Conservation (phyloP, 352 stramenopile species). For the Phytophthora capsici region DNA sequence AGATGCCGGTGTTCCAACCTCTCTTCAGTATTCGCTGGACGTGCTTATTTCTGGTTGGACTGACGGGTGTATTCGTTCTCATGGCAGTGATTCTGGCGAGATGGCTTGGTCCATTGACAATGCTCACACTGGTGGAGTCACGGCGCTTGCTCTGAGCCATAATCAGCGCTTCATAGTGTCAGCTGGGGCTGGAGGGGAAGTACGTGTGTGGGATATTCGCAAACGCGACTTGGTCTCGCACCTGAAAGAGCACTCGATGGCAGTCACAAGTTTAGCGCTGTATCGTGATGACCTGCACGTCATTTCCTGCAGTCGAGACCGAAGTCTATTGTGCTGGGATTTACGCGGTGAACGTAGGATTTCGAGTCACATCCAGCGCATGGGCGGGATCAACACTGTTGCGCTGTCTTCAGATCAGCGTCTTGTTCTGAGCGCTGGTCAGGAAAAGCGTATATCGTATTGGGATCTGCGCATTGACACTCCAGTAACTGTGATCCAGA, state of each 20-base stretch:
- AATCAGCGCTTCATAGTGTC: slow-evolving; percentile 91
- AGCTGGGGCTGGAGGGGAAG: slow-evolving; percentile 83
- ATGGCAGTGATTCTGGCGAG: slow-evolving; percentile 86
- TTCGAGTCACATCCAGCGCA: slow-evolving; percentile 91
- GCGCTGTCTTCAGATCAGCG: slow-evolving; percentile 88
- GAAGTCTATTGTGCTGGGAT: slow-evolving; percentile 94
- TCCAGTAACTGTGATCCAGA: slow-evolving; percentile 80
- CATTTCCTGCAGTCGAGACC: slow-evolving; percentile 89
- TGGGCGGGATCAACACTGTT: slow-evolving; percentile 94
- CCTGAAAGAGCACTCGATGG: slow-evolving; percentile 92
- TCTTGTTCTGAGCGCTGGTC: slow-evolving; percentile 91
- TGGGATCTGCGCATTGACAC: slow-evolving; percentile 92
- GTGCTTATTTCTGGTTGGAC: slow-evolving; percentile 91
- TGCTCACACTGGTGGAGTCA: slow-evolving; percentile 90
- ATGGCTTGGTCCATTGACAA: slow-evolving; percentile 91
- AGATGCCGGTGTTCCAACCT: slow-evolving; percentile 71
- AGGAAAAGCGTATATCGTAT: slow-evolving; percentile 93
- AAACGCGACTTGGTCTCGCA: slow-evolving; percentile 91
- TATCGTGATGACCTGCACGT: slow-evolving; percentile 92
- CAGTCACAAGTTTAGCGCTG: slow-evolving; percentile 84
- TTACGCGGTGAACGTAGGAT: slow-evolving; percentile 87
- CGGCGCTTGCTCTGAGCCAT: slow-evolving; percentile 88
- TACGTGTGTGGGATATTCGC: slow-evolving; percentile 94
- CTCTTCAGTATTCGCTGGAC: slow-evolving; percentile 87
- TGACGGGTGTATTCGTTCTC: slow-evolving; percentile 88